Conservation (phyloP, 768 basidiomycete genomes). For the Boletellus sp. region DNA sequence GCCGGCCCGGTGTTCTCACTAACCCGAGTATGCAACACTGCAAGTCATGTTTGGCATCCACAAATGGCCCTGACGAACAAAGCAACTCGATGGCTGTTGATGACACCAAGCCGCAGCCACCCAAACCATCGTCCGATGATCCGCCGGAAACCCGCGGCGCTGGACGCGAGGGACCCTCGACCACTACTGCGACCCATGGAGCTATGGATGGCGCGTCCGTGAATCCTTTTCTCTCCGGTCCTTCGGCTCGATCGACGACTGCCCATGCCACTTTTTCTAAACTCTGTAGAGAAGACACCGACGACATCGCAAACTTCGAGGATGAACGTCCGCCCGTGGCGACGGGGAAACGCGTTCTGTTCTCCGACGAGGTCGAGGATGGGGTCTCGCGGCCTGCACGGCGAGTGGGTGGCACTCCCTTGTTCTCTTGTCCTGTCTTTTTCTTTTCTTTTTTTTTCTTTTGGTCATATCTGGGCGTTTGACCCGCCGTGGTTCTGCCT, state of each 20-base stretch:
- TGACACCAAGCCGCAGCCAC: slow-evolving; percentile 7
- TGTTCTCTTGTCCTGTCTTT: slow-evolving; percentile 5
- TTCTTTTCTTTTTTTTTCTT: neutral
- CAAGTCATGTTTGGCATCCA: slow-evolving; percentile 10
- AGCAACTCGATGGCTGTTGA: slow-evolving; percentile 9
- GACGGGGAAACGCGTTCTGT: slow-evolving; percentile 24
- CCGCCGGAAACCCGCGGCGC: slow-evolving; percentile 19
- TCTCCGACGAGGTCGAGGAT: slow-evolving; percentile 20
- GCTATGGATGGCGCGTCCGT: slow-evolving; percentile 1
- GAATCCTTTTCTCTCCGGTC: slow-evolving; percentile 10
- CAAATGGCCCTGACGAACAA: slow-evolving; percentile 13
- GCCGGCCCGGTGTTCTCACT: slow-evolving; percentile 10
- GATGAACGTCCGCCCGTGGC: slow-evolving; percentile 15
- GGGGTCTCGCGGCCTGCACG: slow-evolving; percentile 26
- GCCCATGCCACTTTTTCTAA: slow-evolving; percentile 22
- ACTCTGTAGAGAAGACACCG: slow-evolving; percentile 26
- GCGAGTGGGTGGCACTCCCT: slow-evolving; percentile 16
- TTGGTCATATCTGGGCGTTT: too few relatives aligned
- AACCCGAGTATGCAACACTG: slow-evolving; percentile 11
- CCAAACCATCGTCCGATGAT: slow-evolving; percentile 9
- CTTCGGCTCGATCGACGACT: slow-evolving; percentile 22
- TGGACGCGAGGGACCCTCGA: slow-evolving; percentile 8
- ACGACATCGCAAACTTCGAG: slow-evolving; percentile 25
- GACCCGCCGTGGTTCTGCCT: too few relatives aligned
- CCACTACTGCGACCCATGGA: slow-evolving; percentile 6